Evolutionary conservation across 768 basidiomycete genomes (phyloP).

Genomic region (Naganishia randhawae): DNA sequence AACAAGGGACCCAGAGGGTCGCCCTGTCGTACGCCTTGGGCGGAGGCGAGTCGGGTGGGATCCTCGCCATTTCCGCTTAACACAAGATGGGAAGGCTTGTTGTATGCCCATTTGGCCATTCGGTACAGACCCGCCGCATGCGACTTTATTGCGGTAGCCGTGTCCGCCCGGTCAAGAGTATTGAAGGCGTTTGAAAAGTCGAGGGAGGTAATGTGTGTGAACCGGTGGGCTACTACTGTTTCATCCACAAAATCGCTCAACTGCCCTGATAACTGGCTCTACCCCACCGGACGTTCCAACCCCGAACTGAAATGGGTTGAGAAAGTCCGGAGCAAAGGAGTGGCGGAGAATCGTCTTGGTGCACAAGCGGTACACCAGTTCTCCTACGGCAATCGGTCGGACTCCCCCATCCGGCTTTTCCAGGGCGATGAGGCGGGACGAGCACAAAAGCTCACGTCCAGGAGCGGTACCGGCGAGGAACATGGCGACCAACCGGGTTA

Average conservation of each 20-base stretch:
- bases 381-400: constrained; percentile 38
- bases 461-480: constrained; percentile 15
- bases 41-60: too few species aligned
- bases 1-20: too few species aligned
- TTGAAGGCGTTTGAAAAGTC: too few species aligned
- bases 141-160: background rate
- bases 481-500: background rate
- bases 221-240: too few species aligned
- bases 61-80: too few species aligned
- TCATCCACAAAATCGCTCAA: constrained; percentile 17
- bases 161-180: too few species aligned
- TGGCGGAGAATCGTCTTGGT: constrained; percentile 29
- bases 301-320: constrained; percentile 30
- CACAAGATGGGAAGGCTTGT: too few species aligned
- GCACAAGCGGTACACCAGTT: constrained; percentile 32
- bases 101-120: too few species aligned
- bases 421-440: constrained; percentile 32
- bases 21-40: too few species aligned
- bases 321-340: constrained; percentile 11
- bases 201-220: too few species aligned
- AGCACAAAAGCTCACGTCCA: constrained; percentile 27
- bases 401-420: constrained; percentile 31
- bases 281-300: constrained; percentile 31
- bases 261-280: constrained; percentile 29
- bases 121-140: too few species aligned